phyloP scores from a whole-genome alignment of 257 asterid species.

The Capsicum rhomboideum region DNA sequence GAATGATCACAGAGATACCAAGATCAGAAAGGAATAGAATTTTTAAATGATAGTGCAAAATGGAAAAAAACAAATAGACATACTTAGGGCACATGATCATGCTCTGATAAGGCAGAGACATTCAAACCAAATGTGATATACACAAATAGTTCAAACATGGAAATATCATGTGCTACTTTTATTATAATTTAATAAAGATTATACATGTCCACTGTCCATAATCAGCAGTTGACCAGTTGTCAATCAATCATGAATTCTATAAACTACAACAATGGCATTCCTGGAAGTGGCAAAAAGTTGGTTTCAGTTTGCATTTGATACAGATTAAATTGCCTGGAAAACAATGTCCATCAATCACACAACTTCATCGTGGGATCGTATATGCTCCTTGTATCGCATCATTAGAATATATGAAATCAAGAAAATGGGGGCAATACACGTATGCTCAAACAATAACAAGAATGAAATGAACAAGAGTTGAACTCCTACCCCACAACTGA shows the following conservation, averaged over 20 bases:
- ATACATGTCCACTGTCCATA: neutral
- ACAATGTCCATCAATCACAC: conserved; percentile 15
- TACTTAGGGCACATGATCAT: neutral
- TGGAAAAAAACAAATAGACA: neutral
- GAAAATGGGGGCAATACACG: neutral
- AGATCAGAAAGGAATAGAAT: neutral
- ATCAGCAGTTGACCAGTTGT: neutral
- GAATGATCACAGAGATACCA: neutral
- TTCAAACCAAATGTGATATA: neutral
- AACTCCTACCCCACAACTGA: conserved; percentile 16
- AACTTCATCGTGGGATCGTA: conserved; percentile 25
- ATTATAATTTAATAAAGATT: neutral
- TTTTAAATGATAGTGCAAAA: neutral
- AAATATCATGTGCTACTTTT: neutral
- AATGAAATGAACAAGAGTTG: conserved; percentile 26
- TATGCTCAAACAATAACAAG: conserved; percentile 20
- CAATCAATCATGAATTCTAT: neutral
- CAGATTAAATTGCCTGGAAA: conserved; percentile 15
- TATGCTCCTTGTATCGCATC: conserved; percentile 16
- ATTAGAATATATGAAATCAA: conserved; percentile 17
- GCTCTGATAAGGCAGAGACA: neutral
- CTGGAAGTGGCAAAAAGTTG: conserved; percentile 26
- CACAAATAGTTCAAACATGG: neutral
- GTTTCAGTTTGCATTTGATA: conserved; percentile 18
- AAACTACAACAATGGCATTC: conserved; percentile 41